Evolutionary conservation across 306 rosid genomes (phyloP).

Genomic region (Calophaca sinica): DNA sequence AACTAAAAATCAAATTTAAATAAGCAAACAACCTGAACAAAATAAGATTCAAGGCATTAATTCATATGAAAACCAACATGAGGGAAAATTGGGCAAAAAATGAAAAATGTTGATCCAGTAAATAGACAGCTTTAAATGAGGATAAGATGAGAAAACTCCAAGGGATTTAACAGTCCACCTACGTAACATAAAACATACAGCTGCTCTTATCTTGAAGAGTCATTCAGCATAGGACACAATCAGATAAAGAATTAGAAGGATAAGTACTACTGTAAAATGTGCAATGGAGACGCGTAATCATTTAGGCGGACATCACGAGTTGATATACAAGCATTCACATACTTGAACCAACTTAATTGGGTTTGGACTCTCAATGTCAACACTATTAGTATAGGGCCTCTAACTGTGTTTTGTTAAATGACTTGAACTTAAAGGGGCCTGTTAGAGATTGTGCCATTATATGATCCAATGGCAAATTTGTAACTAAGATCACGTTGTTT

Average conservation of each 20-base stretch:
- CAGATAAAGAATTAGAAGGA: not conserved
- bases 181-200: not conserved
- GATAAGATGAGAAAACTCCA: not conserved
- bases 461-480: not conserved
- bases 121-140: not conserved
- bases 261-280: not conserved
- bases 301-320: slow-evolving; percentile 10
- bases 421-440: not conserved
- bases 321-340: slow-evolving; percentile 10
- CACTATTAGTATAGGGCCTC: slow-evolving; percentile 15
- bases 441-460: slow-evolving; percentile 21
- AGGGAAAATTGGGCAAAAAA: not conserved
- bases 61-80: not conserved
- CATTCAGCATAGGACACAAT: not conserved
- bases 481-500: slow-evolving; percentile 29
- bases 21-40: not conserved
- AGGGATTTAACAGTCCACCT: slow-evolving; percentile 7
- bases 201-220: slow-evolving; percentile 21
- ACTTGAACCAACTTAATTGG: slow-evolving; percentile 4
- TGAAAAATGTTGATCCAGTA: not conserved
- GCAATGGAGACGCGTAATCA: slow-evolving; percentile 1
- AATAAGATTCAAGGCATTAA: not conserved
- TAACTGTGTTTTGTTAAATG: not conserved
- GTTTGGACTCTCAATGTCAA: slow-evolving; percentile 18
- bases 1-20: slow-evolving; percentile 16